Conservation (phyloP, 352 stramenopile species). For the Globisporangium nagaii region DNA sequence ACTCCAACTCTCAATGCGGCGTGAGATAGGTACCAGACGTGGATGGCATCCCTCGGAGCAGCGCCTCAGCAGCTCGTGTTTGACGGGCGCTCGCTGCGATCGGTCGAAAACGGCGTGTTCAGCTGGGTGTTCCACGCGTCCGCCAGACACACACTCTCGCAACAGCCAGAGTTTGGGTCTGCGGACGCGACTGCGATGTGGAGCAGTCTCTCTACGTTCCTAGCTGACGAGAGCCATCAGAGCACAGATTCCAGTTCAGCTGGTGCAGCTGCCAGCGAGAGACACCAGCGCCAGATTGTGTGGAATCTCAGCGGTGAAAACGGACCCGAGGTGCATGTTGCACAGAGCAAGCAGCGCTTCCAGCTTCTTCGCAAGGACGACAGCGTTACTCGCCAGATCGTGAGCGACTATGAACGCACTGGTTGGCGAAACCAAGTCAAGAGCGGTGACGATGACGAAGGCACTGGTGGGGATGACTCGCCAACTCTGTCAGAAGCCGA, state of each 20-base stretch:
- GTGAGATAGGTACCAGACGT: conserved; percentile 24
- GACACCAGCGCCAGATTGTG: conserved; percentile 29
- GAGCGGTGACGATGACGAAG: conserved; percentile 9
- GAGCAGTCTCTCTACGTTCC: neutral
- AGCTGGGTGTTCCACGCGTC: conserved; percentile 52
- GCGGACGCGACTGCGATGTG: conserved; percentile 4
- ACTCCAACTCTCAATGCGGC: no score
- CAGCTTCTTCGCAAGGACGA: conserved; percentile 15
- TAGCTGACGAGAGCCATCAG: neutral
- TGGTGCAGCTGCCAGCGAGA: conserved; percentile 2
- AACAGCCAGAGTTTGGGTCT: neutral
- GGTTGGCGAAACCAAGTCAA: conserved; percentile 27
- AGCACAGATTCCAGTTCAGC: neutral
- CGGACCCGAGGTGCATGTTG: conserved; percentile 24
- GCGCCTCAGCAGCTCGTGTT: conserved; percentile 47
- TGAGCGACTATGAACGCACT: conserved; percentile 33
- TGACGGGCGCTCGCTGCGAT: conserved; percentile 26
- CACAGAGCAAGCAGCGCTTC: conserved; percentile 51
- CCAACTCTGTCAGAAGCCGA: neutral
- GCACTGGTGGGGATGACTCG: neutral
- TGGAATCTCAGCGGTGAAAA: conserved; percentile 4
- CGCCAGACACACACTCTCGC: conserved; percentile 18
- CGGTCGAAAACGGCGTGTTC: conserved; percentile 31
- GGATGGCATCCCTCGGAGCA: conserved; percentile 10
- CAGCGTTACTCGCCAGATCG: conserved; percentile 5